These are phyloP conservation scores for Triticum dicoccoides DNA, from an alignment of 176 grass and related monocot species.

Conservation along the genomic window DNA sequence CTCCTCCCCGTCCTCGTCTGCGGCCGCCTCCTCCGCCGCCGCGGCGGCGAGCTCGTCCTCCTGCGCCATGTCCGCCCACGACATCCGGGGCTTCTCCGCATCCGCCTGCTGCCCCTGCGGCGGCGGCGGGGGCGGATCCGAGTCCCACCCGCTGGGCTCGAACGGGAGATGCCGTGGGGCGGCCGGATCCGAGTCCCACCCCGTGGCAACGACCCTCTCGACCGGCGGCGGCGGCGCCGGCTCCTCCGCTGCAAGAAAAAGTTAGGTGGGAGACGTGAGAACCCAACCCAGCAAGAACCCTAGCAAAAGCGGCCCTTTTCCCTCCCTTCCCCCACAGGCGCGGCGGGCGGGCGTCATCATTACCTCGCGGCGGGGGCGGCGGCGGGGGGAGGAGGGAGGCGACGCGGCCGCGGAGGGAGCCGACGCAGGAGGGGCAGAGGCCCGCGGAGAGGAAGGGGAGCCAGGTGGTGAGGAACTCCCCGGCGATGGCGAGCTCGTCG, in stretches of 20 bases:
- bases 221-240: background rate
- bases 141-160: conserved; percentile 52
- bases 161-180: conserved; percentile 28
- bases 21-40: conserved; percentile 45
- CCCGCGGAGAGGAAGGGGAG: conserved; percentile 76
- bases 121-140: conserved; percentile 26
- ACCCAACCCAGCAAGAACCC: background rate
- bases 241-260: conserved; percentile 25
- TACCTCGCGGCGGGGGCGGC: background rate
- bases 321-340: background rate
- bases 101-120: background rate
- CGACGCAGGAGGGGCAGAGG: conserved; percentile 66
- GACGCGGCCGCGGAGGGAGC: conserved; percentile 57
- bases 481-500: conserved; percentile 76
- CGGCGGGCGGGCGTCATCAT: too few species aligned
- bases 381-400: conserved; percentile 49
- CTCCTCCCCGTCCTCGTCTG: conserved; percentile 24
- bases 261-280: conserved; percentile 9
- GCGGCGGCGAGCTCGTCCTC: conserved; percentile 73
- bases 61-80: conserved; percentile 85
- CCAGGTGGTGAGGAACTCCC: conserved; percentile 88
- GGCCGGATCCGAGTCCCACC: conserved; percentile 40
- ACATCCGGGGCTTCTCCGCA: conserved; percentile 53
- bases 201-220: conserved; percentile 45
- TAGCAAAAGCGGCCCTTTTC: background rate